These are phyloP conservation scores for Plasmodium fragile DNA, from an alignment of 169 alveolate species.

Conservation along the genomic window DNA sequence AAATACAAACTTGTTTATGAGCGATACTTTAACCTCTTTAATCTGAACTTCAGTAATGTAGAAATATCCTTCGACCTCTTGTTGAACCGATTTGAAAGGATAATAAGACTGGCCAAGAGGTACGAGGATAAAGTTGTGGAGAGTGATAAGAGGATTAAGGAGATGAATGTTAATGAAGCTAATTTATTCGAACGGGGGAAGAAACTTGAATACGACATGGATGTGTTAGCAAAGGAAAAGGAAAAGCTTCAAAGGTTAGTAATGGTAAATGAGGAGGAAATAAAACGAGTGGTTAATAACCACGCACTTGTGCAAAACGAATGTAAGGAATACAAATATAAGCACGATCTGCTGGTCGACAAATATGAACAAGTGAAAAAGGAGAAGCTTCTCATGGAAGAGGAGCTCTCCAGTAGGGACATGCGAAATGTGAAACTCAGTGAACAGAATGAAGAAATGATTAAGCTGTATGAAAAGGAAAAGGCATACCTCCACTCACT, in stretches of 20 bases:
- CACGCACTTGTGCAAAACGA: slow-evolving; percentile 13
- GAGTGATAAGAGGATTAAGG: background rate
- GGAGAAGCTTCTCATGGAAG: slow-evolving; percentile 11
- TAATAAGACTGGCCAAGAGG: slow-evolving; percentile 13
- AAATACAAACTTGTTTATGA: slow-evolving; percentile 17
- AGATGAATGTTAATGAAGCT: slow-evolving; percentile 9
- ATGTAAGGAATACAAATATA: slow-evolving; percentile 14
- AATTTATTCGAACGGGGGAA: background rate
- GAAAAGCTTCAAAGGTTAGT: slow-evolving; percentile 9
- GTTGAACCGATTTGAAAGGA: slow-evolving; percentile 11
- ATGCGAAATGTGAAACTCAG: background rate
- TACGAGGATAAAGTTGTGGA: slow-evolving; percentile 7
- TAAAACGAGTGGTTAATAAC: slow-evolving; percentile 1
- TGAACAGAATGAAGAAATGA: slow-evolving; percentile 41
- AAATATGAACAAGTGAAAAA: slow-evolving; percentile 31
- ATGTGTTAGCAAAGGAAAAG: background rate
- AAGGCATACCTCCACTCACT: slow-evolving; percentile 30
- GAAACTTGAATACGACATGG: slow-evolving; percentile 9
- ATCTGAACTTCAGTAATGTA: slow-evolving; percentile 42
- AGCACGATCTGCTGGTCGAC: background rate
- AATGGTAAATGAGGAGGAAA: slow-evolving; percentile 9
- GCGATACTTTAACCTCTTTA: slow-evolving; percentile 50
- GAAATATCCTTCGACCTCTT: slow-evolving; percentile 40
- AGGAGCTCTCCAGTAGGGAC: slow-evolving; percentile 18
- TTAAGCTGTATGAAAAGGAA: slow-evolving; percentile 36